A percentile compares a stretch with the other conserved stretches of the same genome.
Conservation (phyloP, 23 red algal genomes). For the Gracilaria domingensis region DNA sequence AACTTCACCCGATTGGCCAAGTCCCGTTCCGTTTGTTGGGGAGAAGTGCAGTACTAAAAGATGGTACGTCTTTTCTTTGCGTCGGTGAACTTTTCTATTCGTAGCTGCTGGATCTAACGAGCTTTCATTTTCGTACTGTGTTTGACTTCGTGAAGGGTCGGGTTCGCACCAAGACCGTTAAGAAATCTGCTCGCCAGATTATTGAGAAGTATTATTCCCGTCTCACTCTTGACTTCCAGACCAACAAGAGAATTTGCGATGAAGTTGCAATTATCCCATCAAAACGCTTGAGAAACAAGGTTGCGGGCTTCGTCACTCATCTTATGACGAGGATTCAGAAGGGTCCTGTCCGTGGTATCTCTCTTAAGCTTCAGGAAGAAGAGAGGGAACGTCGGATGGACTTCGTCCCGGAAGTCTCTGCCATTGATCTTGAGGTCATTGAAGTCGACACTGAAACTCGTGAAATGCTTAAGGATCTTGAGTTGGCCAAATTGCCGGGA, state of each 20-base stretch:
- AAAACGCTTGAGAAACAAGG: slow-evolving; percentile 97
- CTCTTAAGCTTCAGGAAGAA: slow-evolving; percentile 99
- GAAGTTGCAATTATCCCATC: slow-evolving; percentile 98
- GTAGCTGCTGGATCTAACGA: background rate
- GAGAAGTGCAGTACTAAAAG: background rate
- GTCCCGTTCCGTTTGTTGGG: background rate
- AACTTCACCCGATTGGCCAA: no score
- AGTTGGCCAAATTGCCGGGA: slow-evolving; percentile 82
- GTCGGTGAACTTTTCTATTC: background rate
- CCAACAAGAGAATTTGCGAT: slow-evolving; percentile 99
- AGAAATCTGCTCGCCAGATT: slow-evolving; percentile 96
- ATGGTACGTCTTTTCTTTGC: background rate
- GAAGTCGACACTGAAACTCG: slow-evolving; percentile 94
- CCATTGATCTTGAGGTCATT: slow-evolving; percentile 89
- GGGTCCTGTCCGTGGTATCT: slow-evolving; percentile 98
- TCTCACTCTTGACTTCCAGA: slow-evolving; percentile 97
- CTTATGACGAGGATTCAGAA: slow-evolving; percentile 98
- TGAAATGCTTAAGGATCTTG: slow-evolving; percentile 89
- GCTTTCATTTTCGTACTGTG: background rate
- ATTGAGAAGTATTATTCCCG: slow-evolving; percentile 99
- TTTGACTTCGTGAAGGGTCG: slow-evolving; percentile 80
- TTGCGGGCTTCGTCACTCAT: slow-evolving; percentile 98
- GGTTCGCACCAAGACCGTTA: slow-evolving; percentile 99
- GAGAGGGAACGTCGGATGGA: slow-evolving; percentile 99
- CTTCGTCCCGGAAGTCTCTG: slow-evolving; percentile 99